phyloP scores from a whole-genome alignment of 371 early-diverging fungal genomes.

The Lichtheimia corymbifera region DNA sequence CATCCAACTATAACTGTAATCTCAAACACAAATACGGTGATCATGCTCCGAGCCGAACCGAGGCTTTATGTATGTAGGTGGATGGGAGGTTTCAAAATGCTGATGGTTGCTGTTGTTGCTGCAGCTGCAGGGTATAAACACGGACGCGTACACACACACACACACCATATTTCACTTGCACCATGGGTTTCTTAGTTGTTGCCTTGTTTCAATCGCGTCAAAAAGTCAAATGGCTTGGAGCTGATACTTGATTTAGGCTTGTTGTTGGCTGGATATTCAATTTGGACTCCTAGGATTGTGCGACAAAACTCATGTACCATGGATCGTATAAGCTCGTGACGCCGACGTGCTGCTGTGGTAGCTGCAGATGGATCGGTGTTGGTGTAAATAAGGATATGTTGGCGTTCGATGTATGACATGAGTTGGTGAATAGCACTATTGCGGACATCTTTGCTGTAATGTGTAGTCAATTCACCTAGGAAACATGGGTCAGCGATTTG shows the following conservation, averaged over 20 bases:
- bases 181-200: not conserved
- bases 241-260: not conserved
- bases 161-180: not conserved
- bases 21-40: too few species aligned
- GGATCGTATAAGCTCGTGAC: conserved; percentile 45
- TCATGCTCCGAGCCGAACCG: too few species aligned
- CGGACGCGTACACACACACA: too few species aligned
- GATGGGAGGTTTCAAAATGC: too few species aligned
- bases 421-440: conserved; percentile 38
- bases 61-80: too few species aligned
- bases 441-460: conserved; percentile 35
- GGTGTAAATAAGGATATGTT: conserved; percentile 32
- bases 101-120: too few species aligned
- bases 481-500: not conserved
- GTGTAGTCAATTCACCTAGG: conserved; percentile 41
- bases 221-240: not conserved
- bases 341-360: conserved; percentile 23
- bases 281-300: conserved; percentile 39
- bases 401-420: conserved; percentile 33
- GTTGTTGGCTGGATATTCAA: conserved; percentile 13
- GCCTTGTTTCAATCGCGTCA: not conserved
- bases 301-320: conserved; percentile 53
- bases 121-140: not conserved
- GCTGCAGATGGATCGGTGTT: conserved; percentile 21
- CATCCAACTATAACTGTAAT: not conserved